Conservation (phyloP, 106 monocot genomes). For the Agapanthus africanus region DNA sequence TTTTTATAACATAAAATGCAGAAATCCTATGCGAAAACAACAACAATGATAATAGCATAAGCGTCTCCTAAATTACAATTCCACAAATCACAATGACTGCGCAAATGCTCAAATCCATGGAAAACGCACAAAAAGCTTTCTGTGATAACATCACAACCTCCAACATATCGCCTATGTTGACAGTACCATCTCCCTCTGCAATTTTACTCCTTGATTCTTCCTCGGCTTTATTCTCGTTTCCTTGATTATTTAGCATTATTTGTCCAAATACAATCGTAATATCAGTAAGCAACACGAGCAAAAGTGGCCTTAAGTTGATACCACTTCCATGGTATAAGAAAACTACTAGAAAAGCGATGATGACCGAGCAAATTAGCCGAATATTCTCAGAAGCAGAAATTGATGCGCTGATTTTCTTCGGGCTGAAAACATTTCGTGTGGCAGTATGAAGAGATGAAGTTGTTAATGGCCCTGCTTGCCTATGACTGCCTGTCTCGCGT, state of each 20-base stretch:
- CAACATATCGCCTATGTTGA: conserved; percentile 26
- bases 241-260: conserved; percentile 18
- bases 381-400: conserved; percentile 42
- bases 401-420: conserved; percentile 21
- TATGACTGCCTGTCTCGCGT: too few species aligned
- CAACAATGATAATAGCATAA: too few species aligned
- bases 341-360: conserved; percentile 31
- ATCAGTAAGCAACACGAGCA: conserved; percentile 52
- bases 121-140: conserved; percentile 32
- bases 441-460: too few species aligned
- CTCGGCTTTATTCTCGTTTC: too few species aligned
- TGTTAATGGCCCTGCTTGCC: too few species aligned
- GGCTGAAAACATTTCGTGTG: too few species aligned
- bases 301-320: conserved; percentile 52
- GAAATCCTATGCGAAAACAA: too few species aligned
- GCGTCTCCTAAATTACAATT: too few species aligned
- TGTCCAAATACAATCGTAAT: conserved; percentile 32
- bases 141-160: conserved; percentile 31
- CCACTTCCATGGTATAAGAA: conserved; percentile 24
- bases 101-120: conserved; percentile 60
- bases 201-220: not conserved
- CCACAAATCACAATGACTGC: too few species aligned
- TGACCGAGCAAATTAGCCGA: conserved; percentile 32
- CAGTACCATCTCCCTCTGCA: conserved; percentile 11
- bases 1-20: too few species aligned